Base-by-base conservation (phyloP, 202 grass and related monocot genomes). In the Setaria italica region DNA sequence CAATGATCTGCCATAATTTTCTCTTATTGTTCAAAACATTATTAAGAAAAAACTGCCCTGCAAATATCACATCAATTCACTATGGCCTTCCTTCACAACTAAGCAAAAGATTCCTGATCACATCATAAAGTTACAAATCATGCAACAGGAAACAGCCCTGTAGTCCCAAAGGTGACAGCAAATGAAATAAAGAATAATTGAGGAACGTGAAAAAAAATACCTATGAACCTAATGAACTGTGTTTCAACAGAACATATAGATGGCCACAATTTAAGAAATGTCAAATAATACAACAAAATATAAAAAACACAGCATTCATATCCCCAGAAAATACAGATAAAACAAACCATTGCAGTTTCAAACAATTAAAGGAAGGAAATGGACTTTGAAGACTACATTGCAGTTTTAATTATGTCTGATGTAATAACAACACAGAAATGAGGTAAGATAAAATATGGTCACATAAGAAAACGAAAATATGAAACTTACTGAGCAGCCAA, bases 401-500 rank as follows among this genome's bases (percentile, higher is more conserved):
- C 25, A 34, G 60, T 53, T 65, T 57, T 55, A 17, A 46, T 37
- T 12, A 79, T 79, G 2, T 84, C 20, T 71, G 16, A 60, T 41
- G 37, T 50, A n/a, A 57, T 77, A 72, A 46, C 47, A 55, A 11
- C 29, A 73, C 1, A 70, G 64, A 81, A 62, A 76, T 59, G 55
- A 57, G 9, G 32, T 41, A 70, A 50, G 21, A 46, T 34, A 13
- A 73, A 86, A 78, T 25, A 53, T 54, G 53, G 8, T 55, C 63
- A 76, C 0, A 49, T 41, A 25, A 45, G 30, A 80, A 59, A 85
- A 69, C 59, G 64, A 86, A 49, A 4, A 78, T 78, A 85, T 32
- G 79, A 46, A 92, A 95, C 92, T 80, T 90, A 98, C 95, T 99
- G 96, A 82, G 91, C 96, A 89, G 93, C 93, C 81, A 99, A 82